phyloP scores from a whole-genome alignment of 129 eudicot species.

The Deinandra increscens region DNA sequence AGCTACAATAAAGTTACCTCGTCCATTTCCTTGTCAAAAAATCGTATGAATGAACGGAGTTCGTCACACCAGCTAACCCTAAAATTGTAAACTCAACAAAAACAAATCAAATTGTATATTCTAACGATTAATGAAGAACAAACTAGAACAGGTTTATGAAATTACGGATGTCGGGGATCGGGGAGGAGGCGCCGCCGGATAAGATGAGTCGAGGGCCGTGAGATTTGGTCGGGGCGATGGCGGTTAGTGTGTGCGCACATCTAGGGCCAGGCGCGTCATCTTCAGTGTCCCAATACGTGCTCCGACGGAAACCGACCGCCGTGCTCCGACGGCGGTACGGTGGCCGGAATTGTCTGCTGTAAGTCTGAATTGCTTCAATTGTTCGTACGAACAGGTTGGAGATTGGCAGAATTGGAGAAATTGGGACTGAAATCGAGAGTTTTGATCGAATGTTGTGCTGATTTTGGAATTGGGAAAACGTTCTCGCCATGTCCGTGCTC shows the following conservation, averaged over 20 bases:
- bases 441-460: neutral
- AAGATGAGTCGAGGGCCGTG: constrained; percentile 85
- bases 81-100: constrained; percentile 1
- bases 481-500: too few species aligned
- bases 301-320: too few species aligned
- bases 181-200: constrained; percentile 71
- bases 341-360: too few species aligned
- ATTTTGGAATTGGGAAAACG: neutral
- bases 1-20: too few species aligned
- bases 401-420: neutral
- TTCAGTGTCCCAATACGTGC: constrained; percentile 63
- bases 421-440: neutral
- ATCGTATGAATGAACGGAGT: constrained; percentile 84
- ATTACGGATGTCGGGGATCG: constrained; percentile 75
- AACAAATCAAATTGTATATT: neutral
- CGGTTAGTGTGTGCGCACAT: constrained; percentile 90
- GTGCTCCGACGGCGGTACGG: too few species aligned
- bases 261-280: constrained; percentile 92
- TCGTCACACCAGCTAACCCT: constrained; percentile 98
- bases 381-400: neutral
- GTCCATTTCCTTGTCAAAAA: constrained; percentile 86
- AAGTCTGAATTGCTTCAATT: neutral
- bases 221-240: constrained; percentile 73
- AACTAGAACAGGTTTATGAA: neutral
- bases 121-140: neutral